Base-by-base conservation (phyloP, 2,329 filamentous ascomycete genomes). In the Sarocladium strictum region DNA sequence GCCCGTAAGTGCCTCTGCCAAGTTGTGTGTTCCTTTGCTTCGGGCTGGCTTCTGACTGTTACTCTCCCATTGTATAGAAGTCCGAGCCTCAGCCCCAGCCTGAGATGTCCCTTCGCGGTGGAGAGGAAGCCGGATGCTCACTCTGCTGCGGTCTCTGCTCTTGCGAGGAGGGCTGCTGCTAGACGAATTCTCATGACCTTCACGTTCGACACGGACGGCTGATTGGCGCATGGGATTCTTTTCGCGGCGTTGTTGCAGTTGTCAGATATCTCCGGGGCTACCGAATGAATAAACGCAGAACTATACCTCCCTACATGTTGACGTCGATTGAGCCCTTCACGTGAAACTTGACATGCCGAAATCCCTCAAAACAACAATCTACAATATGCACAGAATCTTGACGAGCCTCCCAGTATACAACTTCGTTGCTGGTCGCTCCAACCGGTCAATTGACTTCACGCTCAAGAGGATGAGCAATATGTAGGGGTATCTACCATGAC, bases 101-200 rank as follows among this genome's bases (percentile, higher is more conserved):
- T 54, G 68, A 74, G 32, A 72, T 75, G 66, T 65, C 62, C 57
- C 67, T 75, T 55, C 69, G 72, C 40, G 72, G 73, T 61, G 72
- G 73, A 59, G 73, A 75, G 59, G 73, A 75, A 57, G 73, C 71
- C 33, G 73, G 73, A 35, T 75, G 73, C 56, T 72, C 75, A 61
- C 62, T 75, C 57, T 75, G 73, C 67, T 75, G 73, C 56, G 72
- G 73, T 55, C 69, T 75, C 56, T 75, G 73, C 63, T 72, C 63
- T 52, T 75, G 73, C 60, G 63, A 75, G 1, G 73, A 75, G 59
- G 63, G 61, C 21, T 75, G 73, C 65, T 75, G 73, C 63, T 75
- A 70, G 17, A 15, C n/a, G 24, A 27, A 7, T 9, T 38, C 9
- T 11, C 19, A 43, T 17, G 19, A 62, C 38, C 7, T 9, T 43